These are phyloP conservation scores for Suillus decipiens DNA, from an alignment of 768 basidiomycete species.

Conservation along the genomic window DNA sequence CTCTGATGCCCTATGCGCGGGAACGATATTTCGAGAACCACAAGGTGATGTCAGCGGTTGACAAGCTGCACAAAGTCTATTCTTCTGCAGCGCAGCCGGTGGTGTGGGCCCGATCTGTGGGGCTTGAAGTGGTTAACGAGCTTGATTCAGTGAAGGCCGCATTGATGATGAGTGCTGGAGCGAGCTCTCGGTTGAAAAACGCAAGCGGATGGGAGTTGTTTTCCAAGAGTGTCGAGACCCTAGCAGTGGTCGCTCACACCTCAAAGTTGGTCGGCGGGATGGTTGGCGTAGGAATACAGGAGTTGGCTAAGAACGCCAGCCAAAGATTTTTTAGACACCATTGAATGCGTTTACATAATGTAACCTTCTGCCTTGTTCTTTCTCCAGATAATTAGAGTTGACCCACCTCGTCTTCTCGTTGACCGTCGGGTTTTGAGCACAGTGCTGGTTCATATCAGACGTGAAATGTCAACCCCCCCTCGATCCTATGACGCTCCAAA, in stretches of 20 bases:
- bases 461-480: too few relatives aligned
- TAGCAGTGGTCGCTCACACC: constrained; percentile 38
- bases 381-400: not conserved
- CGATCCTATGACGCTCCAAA: too few relatives aligned
- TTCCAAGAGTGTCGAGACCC: constrained; percentile 47
- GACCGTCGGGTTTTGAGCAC: not conserved
- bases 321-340: not conserved
- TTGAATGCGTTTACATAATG: not conserved
- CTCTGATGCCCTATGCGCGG: constrained; percentile 74
- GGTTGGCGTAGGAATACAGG: constrained; percentile 32
- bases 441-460: not conserved
- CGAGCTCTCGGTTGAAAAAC: constrained; percentile 23
- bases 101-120: constrained; percentile 86
- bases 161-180: constrained; percentile 81
- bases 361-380: not conserved
- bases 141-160: constrained; percentile 79
- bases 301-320: constrained; percentile 22
- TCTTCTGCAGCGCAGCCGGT: constrained; percentile 62
- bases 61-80: constrained; percentile 91
- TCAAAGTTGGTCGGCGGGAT: constrained; percentile 33
- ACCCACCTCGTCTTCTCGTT: not conserved
- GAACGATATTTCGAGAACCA: constrained; percentile 88
- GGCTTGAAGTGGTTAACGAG: constrained; percentile 91
- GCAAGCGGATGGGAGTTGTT: constrained; percentile 35
- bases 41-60: constrained; percentile 76